These are phyloP conservation scores for Gardenia jasminoides DNA, from an alignment of 257 asterid genomes.

Conservation along the genomic window DNA sequence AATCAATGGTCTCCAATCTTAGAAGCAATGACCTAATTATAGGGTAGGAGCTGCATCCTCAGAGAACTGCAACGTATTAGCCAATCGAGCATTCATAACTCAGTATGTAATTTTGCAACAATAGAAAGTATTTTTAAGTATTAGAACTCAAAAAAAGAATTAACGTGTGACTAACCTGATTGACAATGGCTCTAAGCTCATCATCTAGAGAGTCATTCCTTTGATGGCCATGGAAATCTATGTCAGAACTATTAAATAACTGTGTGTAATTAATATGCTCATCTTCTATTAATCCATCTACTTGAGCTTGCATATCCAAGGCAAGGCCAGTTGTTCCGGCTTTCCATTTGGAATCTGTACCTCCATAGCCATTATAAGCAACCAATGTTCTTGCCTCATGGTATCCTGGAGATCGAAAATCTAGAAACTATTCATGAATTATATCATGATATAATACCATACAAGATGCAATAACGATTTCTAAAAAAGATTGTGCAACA, in stretches of 20 bases:
- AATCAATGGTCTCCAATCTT: not conserved
- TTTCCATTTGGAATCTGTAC: not conserved
- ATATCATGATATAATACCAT: not conserved
- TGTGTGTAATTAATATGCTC: not conserved
- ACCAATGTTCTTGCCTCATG: not conserved
- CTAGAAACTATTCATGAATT: not conserved
- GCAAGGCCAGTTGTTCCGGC: not conserved
- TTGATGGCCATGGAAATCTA: not conserved
- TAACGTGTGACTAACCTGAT: not conserved
- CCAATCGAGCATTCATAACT: not conserved
- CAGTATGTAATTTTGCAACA: not conserved
- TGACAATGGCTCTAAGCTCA: conserved; percentile 4
- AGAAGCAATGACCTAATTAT: not conserved
- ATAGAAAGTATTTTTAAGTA: too few species aligned
- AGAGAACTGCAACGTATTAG: not conserved
- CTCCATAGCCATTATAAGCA: not conserved
- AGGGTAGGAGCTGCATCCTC: not conserved
- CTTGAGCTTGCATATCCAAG: not conserved
- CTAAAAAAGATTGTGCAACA: too few species aligned
- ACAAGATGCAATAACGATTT: not conserved
- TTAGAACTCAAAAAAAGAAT: not conserved
- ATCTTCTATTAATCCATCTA: not conserved
- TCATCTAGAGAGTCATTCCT: not conserved
- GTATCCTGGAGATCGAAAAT: not conserved
- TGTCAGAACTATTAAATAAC: not conserved